Evolutionary conservation across 73 alveolate genomes (phyloP), one percentile per base, ranked within the genome.

Genomic region (Blepharisma japonicum): DNA sequence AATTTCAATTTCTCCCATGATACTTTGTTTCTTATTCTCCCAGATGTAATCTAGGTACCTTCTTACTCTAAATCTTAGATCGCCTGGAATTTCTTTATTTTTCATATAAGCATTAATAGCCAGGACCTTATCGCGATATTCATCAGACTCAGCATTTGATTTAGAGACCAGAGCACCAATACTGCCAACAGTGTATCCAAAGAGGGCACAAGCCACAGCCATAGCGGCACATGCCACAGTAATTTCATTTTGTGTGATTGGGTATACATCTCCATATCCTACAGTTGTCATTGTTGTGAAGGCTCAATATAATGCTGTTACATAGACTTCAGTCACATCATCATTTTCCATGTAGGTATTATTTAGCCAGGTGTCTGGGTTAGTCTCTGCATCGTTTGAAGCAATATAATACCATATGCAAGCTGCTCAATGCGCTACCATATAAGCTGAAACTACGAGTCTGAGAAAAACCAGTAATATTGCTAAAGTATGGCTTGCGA

Each of bases 281-380:
- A 92, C 98, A 7, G 98, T 92, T 23, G 96, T 90, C 98, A 92
- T 92, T 6, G 98, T 92, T 23, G 95, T 91, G 48, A 91, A 90
- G 1, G 98, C 96, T 92, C 94, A 92, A 78, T 92, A 92, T n/a
- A 92, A 80, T 27, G 96, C 81, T 7, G 85, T 66, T 14, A 90
- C 68, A 55, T 92, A 92, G 48, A 71, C 50, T 14, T 85, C 88
- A 20, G 55, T 45, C 38, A 71, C 45, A 20, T 72, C 77, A 4
- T 80, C 80, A 46, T 82, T 82, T 55, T 87, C 77, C 6, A 87
- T 71, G 1, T 85, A 89, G 27, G 94, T 82, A 1, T 49, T 61
- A 18, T 68, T 71, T 6, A 87, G 71, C 94, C 94, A 87, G 79
- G 87, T 77, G 7, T 70, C 77, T 3, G 79, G 81, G 25, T 56